These are phyloP conservation scores for Gossypium gossypioides DNA, from an alignment of 441 rosid species.

Conservation along the genomic window DNA sequence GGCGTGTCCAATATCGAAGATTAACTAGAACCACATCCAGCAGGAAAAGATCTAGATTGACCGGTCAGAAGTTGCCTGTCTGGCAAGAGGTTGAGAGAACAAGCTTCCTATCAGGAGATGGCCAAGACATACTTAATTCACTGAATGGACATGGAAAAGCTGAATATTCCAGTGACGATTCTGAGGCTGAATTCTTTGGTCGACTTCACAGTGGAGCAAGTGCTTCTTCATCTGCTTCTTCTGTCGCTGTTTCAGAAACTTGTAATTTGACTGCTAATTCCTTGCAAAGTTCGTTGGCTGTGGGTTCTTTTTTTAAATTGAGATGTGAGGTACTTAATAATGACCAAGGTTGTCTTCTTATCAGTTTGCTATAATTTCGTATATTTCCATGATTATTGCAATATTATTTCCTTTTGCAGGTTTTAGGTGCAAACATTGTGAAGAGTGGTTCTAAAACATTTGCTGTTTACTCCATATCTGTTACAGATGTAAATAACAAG, in stretches of 20 bases:
- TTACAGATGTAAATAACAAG: constrained; percentile 69
- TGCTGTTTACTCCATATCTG: constrained; percentile 91
- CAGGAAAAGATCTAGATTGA: constrained; percentile 64
- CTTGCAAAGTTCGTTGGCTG: constrained; percentile 46
- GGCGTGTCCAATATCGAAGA: constrained; percentile 40
- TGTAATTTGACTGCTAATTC: constrained; percentile 32
- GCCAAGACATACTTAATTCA: constrained; percentile 54
- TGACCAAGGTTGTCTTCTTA: constrained; percentile 8
- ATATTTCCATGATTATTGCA: constrained; percentile 15
- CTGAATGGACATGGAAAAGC: constrained; percentile 30
- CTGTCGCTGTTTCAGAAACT: constrained; percentile 37
- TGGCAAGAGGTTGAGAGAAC: constrained; percentile 85
- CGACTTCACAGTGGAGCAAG: constrained; percentile 62
- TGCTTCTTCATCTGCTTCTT: constrained; percentile 60
- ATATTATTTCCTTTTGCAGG: constrained; percentile 49
- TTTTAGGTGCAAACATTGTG: constrained; percentile 94
- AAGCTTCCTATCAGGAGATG: constrained; percentile 77
- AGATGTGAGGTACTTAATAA: constrained; percentile 77
- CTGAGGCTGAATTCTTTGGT: constrained; percentile 50
- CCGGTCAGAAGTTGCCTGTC: constrained; percentile 33
- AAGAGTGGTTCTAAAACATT: constrained; percentile 78
- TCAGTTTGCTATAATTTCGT: constrained; percentile 14
- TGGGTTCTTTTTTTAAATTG: constrained; percentile 73
- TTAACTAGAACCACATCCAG: constrained; percentile 36
- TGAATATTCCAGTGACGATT: constrained; percentile 54